Percentiles rank a stretch among this genome's conserved stretches.
These are phyloP conservation scores for Pyrenochaeta sp. DNA, from an alignment of 2,329 filamentous ascomycete species.

Conservation along the genomic window DNA sequence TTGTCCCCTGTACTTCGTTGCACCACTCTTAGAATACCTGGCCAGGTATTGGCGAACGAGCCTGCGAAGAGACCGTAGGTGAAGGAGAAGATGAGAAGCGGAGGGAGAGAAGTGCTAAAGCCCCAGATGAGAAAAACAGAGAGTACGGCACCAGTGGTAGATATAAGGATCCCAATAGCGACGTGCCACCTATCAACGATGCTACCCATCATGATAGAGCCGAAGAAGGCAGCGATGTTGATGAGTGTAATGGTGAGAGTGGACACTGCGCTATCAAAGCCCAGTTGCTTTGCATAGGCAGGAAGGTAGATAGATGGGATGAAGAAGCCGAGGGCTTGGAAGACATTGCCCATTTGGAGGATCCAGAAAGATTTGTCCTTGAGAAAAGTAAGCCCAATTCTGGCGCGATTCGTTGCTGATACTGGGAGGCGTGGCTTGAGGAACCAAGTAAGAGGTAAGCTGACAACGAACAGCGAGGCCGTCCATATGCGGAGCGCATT, in stretches of 20 bases:
- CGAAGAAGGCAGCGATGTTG: slow-evolving; percentile 45
- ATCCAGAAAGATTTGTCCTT: slow-evolving; percentile 35
- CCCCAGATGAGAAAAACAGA: slow-evolving; percentile 58
- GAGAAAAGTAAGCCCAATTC: slow-evolving; percentile 24
- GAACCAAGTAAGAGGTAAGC: slow-evolving; percentile 41
- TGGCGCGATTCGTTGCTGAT: neutral
- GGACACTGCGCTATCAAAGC: slow-evolving; percentile 30
- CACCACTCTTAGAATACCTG: slow-evolving; percentile 38
- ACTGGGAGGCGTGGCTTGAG: slow-evolving; percentile 46
- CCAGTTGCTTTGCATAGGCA: slow-evolving; percentile 45
- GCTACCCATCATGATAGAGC: slow-evolving; percentile 44
- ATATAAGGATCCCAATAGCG: slow-evolving; percentile 52
- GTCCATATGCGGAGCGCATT: slow-evolving; percentile 54
- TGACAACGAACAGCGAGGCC: slow-evolving; percentile 38
- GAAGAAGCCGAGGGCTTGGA: slow-evolving; percentile 51
- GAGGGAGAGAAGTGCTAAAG: slow-evolving; percentile 45
- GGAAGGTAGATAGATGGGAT: slow-evolving; percentile 50
- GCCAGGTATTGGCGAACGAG: slow-evolving; percentile 35
- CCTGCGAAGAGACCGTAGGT: slow-evolving; percentile 49
- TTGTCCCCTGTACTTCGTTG: slow-evolving; percentile 29
- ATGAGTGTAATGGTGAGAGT: slow-evolving; percentile 46
- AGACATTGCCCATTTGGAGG: slow-evolving; percentile 46
- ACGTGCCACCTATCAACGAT: slow-evolving; percentile 54
- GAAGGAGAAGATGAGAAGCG: slow-evolving; percentile 42
- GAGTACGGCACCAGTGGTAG: slow-evolving; percentile 49